These are phyloP conservation scores for Aspergillus ruber DNA, from an alignment of 2,329 filamentous ascomycete species.

Conservation along the genomic window DNA sequence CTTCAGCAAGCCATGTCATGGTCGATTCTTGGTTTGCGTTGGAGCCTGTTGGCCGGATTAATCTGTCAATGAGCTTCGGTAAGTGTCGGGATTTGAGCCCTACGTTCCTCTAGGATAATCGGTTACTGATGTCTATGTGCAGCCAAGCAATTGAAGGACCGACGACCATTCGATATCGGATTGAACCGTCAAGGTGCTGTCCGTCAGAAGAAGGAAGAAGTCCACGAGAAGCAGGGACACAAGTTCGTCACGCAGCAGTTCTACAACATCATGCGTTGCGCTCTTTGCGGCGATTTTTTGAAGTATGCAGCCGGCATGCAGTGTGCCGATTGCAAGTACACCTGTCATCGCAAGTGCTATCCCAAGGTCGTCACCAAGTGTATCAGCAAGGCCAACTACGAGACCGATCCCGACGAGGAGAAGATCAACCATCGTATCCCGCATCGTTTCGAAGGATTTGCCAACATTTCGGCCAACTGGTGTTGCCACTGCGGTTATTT, in stretches of 20 bases:
- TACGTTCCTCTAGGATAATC: background rate
- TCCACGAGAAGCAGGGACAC: conserved; percentile 98
- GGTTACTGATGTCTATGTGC: conserved; percentile 14
- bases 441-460: conserved; percentile 93
- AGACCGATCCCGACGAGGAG: conserved; percentile 96
- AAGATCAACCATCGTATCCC: conserved; percentile 99
- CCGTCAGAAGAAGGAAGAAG: conserved; percentile 93
- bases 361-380: conserved; percentile 96
- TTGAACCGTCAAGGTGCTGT: conserved; percentile 93
- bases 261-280: conserved; percentile 99
- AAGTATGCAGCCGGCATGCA: conserved; percentile 99
- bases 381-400: conserved; percentile 98
- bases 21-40: conserved; percentile 97
- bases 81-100: conserved; percentile 16
- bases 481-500: conserved; percentile 98
- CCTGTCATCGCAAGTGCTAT: conserved; percentile 97
- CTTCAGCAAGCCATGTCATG: conserved; percentile 29
- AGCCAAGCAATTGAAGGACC: conserved; percentile 81
- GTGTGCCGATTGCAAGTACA: conserved; percentile 99
- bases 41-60: conserved; percentile 87
- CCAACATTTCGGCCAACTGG: conserved; percentile 98
- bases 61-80: conserved; percentile 82
- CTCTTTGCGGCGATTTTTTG: conserved; percentile 93
- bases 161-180: conserved; percentile 76
- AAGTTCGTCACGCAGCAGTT: conserved; percentile 98